Evolutionary conservation across 768 basidiomycete genomes (phyloP).

Genomic region (Trametes sanguinea): DNA sequence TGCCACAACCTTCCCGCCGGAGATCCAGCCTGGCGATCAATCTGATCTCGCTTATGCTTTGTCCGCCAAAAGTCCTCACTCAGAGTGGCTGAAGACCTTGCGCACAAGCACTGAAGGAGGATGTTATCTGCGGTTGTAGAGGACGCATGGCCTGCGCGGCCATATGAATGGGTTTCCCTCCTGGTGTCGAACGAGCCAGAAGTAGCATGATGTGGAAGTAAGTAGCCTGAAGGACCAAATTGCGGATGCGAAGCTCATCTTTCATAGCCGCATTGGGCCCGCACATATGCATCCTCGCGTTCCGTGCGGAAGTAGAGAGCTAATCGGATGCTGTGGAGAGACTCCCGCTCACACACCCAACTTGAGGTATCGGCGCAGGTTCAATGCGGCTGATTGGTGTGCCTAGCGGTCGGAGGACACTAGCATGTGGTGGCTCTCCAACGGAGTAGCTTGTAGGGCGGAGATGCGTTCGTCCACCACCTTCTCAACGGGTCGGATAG

Average conservation of each 20-base stretch:
- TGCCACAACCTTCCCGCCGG: background rate
- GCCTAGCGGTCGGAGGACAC: conserved; percentile 1
- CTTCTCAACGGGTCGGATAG: background rate
- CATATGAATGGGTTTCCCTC: no score
- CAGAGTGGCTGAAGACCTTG: no score
- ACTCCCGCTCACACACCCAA: conserved; percentile 2
- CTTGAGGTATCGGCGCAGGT: background rate
- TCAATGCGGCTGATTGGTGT: background rate
- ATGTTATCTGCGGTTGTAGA: no score
- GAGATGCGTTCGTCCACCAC: background rate
- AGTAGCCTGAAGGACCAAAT: no score
- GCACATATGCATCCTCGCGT: background rate
- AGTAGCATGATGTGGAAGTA: no score
- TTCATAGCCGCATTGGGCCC: no score
- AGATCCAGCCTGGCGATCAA: conserved; percentile 7
- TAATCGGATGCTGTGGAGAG: conserved; percentile 9
- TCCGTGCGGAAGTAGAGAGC: conserved; percentile 21
- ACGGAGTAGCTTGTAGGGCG: background rate
- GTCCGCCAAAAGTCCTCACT: no score
- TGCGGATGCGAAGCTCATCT: no score
- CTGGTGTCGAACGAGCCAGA: no score
- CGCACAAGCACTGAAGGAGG: no score
- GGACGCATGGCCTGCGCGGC: no score
- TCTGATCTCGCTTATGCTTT: conserved; percentile 2
- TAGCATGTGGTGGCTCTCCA: background rate